These are phyloP conservation scores for Uronychia binucleata DNA, from an alignment of 73 alveolate genomes.

Conservation along the genomic window DNA sequence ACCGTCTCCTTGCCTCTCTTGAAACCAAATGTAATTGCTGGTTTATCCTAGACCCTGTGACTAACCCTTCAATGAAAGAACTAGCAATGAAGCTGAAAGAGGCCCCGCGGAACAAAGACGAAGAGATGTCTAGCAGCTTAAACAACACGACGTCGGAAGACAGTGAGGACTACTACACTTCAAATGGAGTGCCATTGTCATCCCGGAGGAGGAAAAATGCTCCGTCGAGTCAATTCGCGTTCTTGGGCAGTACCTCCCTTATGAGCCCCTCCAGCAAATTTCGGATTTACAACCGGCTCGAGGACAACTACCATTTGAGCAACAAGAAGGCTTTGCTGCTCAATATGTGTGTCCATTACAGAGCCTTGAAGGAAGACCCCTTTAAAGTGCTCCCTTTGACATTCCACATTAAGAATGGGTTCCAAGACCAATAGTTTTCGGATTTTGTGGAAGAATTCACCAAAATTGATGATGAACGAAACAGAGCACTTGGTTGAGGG, in stretches of 20 bases:
- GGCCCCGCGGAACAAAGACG: slow-evolving; percentile 10
- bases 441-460: background rate
- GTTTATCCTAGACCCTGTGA: slow-evolving; percentile 1
- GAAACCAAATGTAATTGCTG: background rate
- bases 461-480: background rate
- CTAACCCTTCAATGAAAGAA: slow-evolving; percentile 34
- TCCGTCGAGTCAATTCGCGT: background rate
- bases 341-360: slow-evolving; percentile 22
- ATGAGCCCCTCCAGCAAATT: background rate
- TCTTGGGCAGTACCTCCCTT: too few relatives aligned
- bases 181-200: background rate
- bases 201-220: background rate
- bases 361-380: slow-evolving; percentile 9
- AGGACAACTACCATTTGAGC: slow-evolving; percentile 21
- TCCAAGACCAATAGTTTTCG: slow-evolving; percentile 1
- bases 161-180: slow-evolving; percentile 6
- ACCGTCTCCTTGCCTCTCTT: slow-evolving; percentile 11
- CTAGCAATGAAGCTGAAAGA: slow-evolving; percentile 13
- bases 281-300: slow-evolving; percentile 10
- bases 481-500: background rate
- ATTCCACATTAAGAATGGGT: slow-evolving; percentile 8
- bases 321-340: slow-evolving; percentile 26
- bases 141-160: background rate
- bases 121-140: slow-evolving; percentile 6
- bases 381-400: slow-evolving; percentile 24